Conservation (phyloP, 2,329 filamentous ascomycete species). For the Alternaria panax region DNA sequence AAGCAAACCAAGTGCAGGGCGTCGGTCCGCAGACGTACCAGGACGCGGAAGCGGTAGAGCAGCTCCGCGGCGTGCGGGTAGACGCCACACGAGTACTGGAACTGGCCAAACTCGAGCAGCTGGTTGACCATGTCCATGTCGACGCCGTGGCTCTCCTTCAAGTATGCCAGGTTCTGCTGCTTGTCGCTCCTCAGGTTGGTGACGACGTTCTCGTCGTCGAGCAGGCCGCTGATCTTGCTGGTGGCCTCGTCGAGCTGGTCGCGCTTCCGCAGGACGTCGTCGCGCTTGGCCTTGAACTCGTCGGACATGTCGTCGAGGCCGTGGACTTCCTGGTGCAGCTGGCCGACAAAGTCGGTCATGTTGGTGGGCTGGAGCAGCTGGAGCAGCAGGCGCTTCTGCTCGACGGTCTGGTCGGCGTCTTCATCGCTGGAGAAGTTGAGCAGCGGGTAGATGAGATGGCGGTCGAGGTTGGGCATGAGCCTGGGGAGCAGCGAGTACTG, state of each 20-base stretch:
- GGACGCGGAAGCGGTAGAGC: constrained; percentile 96
- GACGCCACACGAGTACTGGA: constrained; percentile 97
- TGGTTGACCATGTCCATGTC: constrained; percentile 95
- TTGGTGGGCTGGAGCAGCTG: constrained; percentile 95
- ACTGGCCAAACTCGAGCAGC: constrained; percentile 94
- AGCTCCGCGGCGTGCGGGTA: constrained; percentile 90
- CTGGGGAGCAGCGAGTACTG: constrained; percentile 85
- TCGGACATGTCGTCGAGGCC: constrained; percentile 77
- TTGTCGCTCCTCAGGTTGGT: constrained; percentile 94
- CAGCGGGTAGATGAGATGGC: constrained; percentile 94
- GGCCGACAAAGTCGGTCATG: constrained; percentile 98
- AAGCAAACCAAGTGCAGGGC: neutral
- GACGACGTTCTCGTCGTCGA: constrained; percentile 89
- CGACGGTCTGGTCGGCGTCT: constrained; percentile 75
- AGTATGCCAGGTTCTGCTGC: constrained; percentile 96
- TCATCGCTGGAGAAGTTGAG: constrained; percentile 88
- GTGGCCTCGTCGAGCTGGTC: constrained; percentile 87
- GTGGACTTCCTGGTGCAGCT: constrained; percentile 89
- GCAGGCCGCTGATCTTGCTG: constrained; percentile 83
- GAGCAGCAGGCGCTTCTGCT: constrained; percentile 87
- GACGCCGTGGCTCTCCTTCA: constrained; percentile 96
- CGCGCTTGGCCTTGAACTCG: constrained; percentile 87
- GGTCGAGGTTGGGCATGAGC: constrained; percentile 89
- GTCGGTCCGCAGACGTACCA: constrained; percentile 55
- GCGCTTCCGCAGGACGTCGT: constrained; percentile 84